These are phyloP conservation scores for Colletotrichum coccodes DNA, from an alignment of 2,329 filamentous ascomycete species.

Conservation along the genomic window DNA sequence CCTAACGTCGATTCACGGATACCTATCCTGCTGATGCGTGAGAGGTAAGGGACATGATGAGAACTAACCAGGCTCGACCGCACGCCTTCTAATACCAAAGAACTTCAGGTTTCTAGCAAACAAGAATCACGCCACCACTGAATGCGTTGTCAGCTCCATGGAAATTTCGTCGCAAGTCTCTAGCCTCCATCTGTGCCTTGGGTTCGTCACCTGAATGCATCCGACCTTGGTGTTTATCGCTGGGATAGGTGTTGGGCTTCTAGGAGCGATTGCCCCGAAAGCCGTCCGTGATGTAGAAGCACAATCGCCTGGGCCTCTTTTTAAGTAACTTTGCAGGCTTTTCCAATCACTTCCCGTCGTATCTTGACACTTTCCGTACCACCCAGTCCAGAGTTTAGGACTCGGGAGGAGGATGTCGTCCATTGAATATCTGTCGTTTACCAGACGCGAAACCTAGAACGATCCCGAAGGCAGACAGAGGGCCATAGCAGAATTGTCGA, in stretches of 20 bases:
- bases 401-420: background rate
- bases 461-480: background rate
- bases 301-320: no score
- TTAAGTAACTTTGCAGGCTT: fast-evolving
- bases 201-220: no score
- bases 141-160: no score
- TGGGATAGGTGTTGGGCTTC: background rate
- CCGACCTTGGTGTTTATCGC: background rate
- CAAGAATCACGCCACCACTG: background rate
- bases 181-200: background rate
- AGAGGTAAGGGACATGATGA: background rate
- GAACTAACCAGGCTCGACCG: background rate
- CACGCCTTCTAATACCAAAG: background rate
- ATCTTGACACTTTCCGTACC: no score
- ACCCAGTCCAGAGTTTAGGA: background rate
- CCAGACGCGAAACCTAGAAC: background rate
- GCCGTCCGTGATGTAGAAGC: no score
- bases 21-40: no score
- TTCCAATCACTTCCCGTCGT: fast-evolving
- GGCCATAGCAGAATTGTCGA: background rate
- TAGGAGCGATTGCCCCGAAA: background rate
- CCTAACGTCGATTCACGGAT: no score
- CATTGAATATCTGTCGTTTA: background rate
- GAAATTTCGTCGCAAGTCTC: background rate
- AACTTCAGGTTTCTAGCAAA: background rate